These are phyloP conservation scores for Exophiala calicioides DNA, from an alignment of 2,329 filamentous ascomycete species.

Conservation along the genomic window DNA sequence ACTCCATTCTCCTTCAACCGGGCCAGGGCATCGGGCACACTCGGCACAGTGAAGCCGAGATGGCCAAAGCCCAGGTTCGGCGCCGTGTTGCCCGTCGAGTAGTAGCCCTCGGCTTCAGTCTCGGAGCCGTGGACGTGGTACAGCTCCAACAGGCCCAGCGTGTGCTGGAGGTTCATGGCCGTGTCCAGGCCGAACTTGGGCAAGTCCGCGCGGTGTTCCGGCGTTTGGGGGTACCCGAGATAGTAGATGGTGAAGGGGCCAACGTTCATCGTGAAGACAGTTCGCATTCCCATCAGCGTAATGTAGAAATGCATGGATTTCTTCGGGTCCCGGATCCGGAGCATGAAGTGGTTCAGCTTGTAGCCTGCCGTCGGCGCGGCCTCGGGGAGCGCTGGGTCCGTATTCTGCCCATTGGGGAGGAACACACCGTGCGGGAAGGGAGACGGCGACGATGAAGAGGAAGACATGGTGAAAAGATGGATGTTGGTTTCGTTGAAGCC, in stretches of 20 bases:
- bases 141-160: constrained; percentile 40
- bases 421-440: constrained; percentile 35
- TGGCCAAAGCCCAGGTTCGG: constrained; percentile 42
- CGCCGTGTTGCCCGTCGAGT: constrained; percentile 37
- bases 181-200: constrained; percentile 35
- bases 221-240: constrained; percentile 39
- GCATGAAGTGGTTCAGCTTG: constrained; percentile 43
- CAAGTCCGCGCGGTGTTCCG: constrained; percentile 34
- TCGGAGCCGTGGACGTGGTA: constrained; percentile 42
- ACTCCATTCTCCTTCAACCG: constrained; percentile 36
- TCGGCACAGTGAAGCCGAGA: constrained; percentile 43
- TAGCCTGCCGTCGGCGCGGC: constrained; percentile 36
- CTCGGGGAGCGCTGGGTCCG: constrained; percentile 33
- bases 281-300: constrained; percentile 42
- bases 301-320: constrained; percentile 42
- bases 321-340: constrained; percentile 40
- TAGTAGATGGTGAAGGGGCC: constrained; percentile 46
- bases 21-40: constrained; percentile 36
- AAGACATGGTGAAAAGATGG: constrained; percentile 1
- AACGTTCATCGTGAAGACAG: constrained; percentile 42
- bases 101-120: constrained; percentile 24
- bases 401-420: constrained; percentile 36
- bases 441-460: constrained; percentile 2
- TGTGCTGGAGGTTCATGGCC: constrained; percentile 34
- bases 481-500: background rate